These are phyloP conservation scores for Artemisia argyi DNA, from an alignment of 129 eudicot genomes.

Conservation along the genomic window DNA sequence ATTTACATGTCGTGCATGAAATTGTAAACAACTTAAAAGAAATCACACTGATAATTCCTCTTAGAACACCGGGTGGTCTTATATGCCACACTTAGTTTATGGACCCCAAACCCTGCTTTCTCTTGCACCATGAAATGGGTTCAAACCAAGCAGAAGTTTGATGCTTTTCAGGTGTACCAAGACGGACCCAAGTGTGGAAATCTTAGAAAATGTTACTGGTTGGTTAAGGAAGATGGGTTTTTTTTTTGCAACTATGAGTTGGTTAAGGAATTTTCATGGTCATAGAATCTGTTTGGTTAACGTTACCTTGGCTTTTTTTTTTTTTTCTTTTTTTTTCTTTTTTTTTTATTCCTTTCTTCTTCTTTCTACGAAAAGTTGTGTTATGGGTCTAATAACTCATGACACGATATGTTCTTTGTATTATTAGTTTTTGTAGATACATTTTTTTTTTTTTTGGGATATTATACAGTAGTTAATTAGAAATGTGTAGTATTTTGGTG, in stretches of 20 bases:
- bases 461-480: background rate
- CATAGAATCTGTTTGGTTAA: background rate
- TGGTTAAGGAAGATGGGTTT: slow-evolving; percentile 62
- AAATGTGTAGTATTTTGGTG: background rate
- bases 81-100: slow-evolving; percentile 22
- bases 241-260: too few species aligned
- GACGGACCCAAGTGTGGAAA: background rate
- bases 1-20: background rate
- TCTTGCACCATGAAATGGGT: slow-evolving; percentile 60
- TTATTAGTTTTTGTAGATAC: background rate
- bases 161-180: slow-evolving; percentile 29
- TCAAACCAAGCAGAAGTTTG: slow-evolving; percentile 35
- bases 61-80: too few species aligned
- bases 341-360: too few species aligned
- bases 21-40: too few species aligned
- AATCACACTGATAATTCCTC: too few species aligned
- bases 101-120: slow-evolving; percentile 29
- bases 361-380: background rate
- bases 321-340: too few species aligned
- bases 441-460: background rate
- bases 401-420: background rate
- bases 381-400: slow-evolving; percentile 8
- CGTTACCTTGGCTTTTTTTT: background rate
- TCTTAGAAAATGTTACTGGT: slow-evolving; percentile 40
- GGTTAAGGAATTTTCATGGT: slow-evolving; percentile 51